These are phyloP conservation scores for Penicillium flavigenum DNA, from an alignment of 495 filamentous ascomycete genomes.

Conservation along the genomic window DNA sequence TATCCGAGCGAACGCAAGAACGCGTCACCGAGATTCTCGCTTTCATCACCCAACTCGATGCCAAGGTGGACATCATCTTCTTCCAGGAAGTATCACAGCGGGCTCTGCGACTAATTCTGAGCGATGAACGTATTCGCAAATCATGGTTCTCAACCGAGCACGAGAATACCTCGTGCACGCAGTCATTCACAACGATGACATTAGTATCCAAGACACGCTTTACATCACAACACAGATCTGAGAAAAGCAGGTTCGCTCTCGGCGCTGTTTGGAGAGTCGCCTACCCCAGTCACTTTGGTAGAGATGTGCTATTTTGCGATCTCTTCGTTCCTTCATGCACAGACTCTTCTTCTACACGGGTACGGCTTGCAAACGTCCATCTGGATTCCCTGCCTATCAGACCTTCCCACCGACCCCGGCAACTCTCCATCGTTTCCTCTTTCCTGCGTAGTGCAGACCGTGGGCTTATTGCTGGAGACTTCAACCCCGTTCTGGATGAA, in stretches of 20 bases:
- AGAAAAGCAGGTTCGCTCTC: neutral
- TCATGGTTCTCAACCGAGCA: conserved; percentile 23
- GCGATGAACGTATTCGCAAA: conserved; percentile 14
- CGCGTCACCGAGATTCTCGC: conserved; percentile 18
- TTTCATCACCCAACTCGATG: conserved; percentile 2
- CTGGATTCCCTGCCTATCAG: conserved; percentile 26
- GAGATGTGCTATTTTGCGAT: conserved; percentile 30
- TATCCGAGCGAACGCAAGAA: neutral
- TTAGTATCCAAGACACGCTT: conserved; percentile 21
- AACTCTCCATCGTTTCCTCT: conserved; percentile 21
- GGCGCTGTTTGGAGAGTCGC: conserved; percentile 24
- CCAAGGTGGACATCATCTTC: conserved; percentile 18
- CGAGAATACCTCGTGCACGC: conserved; percentile 8
- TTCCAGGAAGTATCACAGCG: conserved; percentile 26
- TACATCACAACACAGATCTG: neutral
- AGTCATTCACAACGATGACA: conserved; percentile 20
- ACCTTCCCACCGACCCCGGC: conserved; percentile 25
- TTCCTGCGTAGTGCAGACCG: conserved; percentile 19
- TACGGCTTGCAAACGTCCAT: conserved; percentile 26
- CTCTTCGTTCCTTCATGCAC: conserved; percentile 17
- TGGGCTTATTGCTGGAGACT: conserved; percentile 30
- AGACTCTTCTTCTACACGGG: conserved; percentile 1
- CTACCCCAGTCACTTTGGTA: conserved; percentile 21
- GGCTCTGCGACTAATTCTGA: conserved; percentile 16
- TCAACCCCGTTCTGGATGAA: conserved; percentile 29